These are phyloP conservation scores for Spinacia oleracea DNA, from an alignment of 179 eudicot genomes.

Conservation along the genomic window DNA sequence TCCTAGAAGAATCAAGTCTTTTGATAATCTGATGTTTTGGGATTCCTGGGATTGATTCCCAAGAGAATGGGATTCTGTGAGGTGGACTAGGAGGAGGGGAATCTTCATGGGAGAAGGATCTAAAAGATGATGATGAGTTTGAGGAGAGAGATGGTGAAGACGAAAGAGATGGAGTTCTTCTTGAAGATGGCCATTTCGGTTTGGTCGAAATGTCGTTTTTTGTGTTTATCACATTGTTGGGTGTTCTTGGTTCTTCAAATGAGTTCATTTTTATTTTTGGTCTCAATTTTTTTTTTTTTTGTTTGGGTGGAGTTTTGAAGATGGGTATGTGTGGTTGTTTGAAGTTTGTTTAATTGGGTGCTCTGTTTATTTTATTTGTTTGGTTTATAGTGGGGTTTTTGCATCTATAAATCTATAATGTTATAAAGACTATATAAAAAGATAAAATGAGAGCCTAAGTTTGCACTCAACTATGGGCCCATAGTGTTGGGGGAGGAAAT, in stretches of 20 bases:
- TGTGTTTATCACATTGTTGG: conserved; percentile 16
- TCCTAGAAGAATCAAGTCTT: conserved; percentile 25
- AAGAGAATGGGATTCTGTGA: conserved; percentile 62
- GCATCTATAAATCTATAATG: background rate
- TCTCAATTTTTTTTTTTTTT: background rate
- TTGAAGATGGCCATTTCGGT: conserved; percentile 27
- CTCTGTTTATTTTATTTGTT: background rate
- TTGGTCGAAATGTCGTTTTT: conserved; percentile 5
- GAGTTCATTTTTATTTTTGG: conserved; percentile 15
- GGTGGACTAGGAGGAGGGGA: conserved; percentile 29
- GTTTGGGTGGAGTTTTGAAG: background rate
- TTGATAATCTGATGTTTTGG: conserved; percentile 45
- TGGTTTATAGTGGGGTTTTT: background rate
- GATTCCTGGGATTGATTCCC: conserved; percentile 79
- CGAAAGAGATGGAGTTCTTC: conserved; percentile 34
- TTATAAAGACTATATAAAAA: conserved; percentile 22
- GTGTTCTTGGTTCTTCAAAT: conserved; percentile 4
- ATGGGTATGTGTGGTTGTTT: background rate
- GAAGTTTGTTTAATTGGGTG: background rate
- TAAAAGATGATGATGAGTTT: conserved; percentile 26
- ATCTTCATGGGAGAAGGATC: conserved; percentile 23
- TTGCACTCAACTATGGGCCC: conserved; percentile 18
- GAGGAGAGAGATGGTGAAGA: conserved; percentile 36
- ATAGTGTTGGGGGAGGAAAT: conserved; percentile 2
- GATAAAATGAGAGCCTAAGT: conserved; percentile 9